Evolutionary conservation across 257 asterid genomes (phyloP).

Genomic region (Gardenia jasminoides): DNA sequence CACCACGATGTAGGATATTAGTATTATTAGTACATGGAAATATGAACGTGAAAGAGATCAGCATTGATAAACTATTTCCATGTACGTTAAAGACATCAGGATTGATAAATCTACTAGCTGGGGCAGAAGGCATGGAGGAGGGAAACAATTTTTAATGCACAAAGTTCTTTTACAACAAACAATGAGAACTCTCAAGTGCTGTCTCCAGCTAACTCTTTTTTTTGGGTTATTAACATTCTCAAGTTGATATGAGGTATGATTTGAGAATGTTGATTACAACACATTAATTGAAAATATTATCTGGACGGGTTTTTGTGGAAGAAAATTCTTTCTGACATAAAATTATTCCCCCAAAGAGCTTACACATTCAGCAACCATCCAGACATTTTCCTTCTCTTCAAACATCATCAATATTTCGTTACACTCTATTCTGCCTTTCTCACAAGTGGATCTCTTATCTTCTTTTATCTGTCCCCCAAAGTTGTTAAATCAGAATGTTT

Average conservation of each 20-base stretch:
- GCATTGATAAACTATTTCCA: background rate
- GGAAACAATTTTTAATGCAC: background rate
- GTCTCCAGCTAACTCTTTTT: too few species aligned
- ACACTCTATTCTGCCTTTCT: background rate
- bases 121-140: too few species aligned
- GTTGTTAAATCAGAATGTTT: background rate
- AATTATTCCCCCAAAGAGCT: background rate
- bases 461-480: background rate
- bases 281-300: background rate
- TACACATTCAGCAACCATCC: background rate
- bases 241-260: background rate
- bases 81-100: background rate
- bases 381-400: background rate
- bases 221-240: background rate
- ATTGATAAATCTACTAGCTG: background rate
- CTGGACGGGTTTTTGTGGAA: background rate
- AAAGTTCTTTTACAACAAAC: background rate
- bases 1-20: conserved; percentile 2
- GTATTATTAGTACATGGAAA: background rate
- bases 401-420: background rate
- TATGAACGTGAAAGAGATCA: background rate
- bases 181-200: too few species aligned
- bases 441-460: conserved; percentile 5
- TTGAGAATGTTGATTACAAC: background rate
- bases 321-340: background rate